Conservation (phyloP, 2,329 filamentous ascomycete species). For the Alternaria novae-zelandiae region DNA sequence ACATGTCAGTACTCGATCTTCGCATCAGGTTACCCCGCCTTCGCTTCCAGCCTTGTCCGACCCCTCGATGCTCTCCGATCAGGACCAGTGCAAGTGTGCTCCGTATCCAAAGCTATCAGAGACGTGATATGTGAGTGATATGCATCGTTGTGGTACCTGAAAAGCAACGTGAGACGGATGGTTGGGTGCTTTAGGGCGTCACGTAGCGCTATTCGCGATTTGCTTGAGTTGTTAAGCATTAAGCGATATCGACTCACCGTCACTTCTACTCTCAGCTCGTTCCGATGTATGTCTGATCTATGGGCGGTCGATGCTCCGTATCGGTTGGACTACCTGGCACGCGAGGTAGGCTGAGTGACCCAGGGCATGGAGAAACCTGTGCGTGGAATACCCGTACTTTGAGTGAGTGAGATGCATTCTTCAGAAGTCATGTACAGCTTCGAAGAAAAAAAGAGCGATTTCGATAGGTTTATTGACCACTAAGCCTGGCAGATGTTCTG, state of each 20-base stretch:
- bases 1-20: not conserved
- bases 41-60: conserved; percentile 2
- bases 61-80: conserved; percentile 2
- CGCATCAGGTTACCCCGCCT: conserved; percentile 10
- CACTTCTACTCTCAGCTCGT: not conserved
- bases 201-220: not conserved
- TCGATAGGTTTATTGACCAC: not conserved
- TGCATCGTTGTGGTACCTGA: not conserved
- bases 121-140: not conserved
- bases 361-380: not conserved
- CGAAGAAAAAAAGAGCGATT: not conserved
- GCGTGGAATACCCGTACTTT: not conserved
- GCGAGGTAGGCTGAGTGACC: not conserved
- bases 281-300: not conserved
- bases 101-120: not conserved
- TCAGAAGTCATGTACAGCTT: not conserved
- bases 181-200: not conserved
- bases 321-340: not conserved
- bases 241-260: not conserved
- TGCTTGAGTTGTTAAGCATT: not conserved
- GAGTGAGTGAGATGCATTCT: not conserved
- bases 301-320: not conserved
- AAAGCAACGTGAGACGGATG: not conserved
- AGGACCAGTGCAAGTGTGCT: not conserved
- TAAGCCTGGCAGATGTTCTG: not conserved